Base-by-base conservation (phyloP, 2,329 filamentous ascomycete genomes). In the Pyrenochaeta sp. region DNA sequence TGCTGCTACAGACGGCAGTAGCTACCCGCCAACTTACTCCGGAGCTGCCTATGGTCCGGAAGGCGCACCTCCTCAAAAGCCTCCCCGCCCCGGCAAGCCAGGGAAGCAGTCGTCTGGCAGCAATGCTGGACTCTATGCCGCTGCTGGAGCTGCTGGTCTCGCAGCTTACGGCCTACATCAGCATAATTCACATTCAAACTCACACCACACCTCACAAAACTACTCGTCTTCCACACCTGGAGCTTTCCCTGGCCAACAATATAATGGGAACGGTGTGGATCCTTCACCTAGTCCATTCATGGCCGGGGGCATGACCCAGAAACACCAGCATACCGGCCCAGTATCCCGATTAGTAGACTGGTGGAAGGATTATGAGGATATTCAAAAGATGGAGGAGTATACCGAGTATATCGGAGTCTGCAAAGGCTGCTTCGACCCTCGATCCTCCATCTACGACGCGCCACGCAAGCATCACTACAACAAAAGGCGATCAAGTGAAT, bases 321-420 rank as follows among this genome's bases (percentile, higher is more conserved):
- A 58, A 45, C 84, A 85, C 63, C 82, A 83, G 51, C 85, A 85
- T 56, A 80, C 80, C 44, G 86, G 86, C 0, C 84, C 87, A 0
- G 78, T 89, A 1, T 80, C 79, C 37, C 83, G 79, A 49, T 80
- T 88, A 30, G 80, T 86, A 39, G 84, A 86, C 66, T 89, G 83
- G 80, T 88, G 84, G 84, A 86, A 82, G 69, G 87, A 86, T 60
- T 82, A 86, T 1, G 86, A 89, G 61, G 87, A 86, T n/a, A 86
- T 89, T 0, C 83, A 82, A 19, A 84, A 84, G 69, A 89, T 88
- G 78, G 87, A 90, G 72, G 86, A 89, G 69, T 90, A 90, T 67
- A 89, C 87, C 1, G 86, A 90, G 73, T 84, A 85, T 58, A 89
- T 88, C 65, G 87, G 87, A 24, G 84, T 89, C 2, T 90, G 87